phyloP scores from a whole-genome alignment of 2,329 filamentous ascomycete genomes.

The Colletotrichum sp. region DNA sequence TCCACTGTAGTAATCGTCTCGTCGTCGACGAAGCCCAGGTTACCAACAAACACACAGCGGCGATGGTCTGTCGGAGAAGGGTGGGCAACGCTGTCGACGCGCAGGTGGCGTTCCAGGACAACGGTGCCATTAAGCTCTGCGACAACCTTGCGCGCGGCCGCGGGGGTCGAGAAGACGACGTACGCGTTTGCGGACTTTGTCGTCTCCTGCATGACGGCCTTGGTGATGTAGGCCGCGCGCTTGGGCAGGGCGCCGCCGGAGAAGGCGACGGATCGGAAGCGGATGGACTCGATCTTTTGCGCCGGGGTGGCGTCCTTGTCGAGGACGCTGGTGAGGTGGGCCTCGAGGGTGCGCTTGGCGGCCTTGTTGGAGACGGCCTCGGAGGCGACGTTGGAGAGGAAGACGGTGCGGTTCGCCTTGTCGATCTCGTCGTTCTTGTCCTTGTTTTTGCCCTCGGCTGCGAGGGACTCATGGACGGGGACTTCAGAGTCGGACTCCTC shows the following conservation, averaged over 20 bases:
- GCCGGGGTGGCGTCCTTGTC: constrained; percentile 53
- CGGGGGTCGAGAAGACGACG: constrained; percentile 79
- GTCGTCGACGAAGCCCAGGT: constrained; percentile 94
- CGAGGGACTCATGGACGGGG: constrained; percentile 63
- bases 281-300: constrained; percentile 86
- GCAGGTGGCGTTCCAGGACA: constrained; percentile 84
- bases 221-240: constrained; percentile 91
- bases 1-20: constrained; percentile 74
- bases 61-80: constrained; percentile 82
- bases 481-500: constrained; percentile 48
- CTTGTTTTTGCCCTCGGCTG: constrained; percentile 53
- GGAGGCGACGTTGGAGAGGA: constrained; percentile 88
- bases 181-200: constrained; percentile 96
- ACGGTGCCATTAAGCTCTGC: constrained; percentile 82
- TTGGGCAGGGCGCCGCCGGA: constrained; percentile 79
- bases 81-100: constrained; percentile 90
- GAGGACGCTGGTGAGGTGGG: constrained; percentile 80
- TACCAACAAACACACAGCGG: constrained; percentile 94
- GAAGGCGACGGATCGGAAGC: constrained; percentile 93
- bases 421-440: constrained; percentile 67
- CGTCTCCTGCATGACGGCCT: constrained; percentile 87
- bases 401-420: constrained; percentile 88
- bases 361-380: constrained; percentile 82
- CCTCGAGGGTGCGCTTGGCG: constrained; percentile 77
- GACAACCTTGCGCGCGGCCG: constrained; percentile 78